Base-by-base conservation (phyloP, 2,329 filamentous ascomycete species). In the Aspergillus viridinutans region DNA sequence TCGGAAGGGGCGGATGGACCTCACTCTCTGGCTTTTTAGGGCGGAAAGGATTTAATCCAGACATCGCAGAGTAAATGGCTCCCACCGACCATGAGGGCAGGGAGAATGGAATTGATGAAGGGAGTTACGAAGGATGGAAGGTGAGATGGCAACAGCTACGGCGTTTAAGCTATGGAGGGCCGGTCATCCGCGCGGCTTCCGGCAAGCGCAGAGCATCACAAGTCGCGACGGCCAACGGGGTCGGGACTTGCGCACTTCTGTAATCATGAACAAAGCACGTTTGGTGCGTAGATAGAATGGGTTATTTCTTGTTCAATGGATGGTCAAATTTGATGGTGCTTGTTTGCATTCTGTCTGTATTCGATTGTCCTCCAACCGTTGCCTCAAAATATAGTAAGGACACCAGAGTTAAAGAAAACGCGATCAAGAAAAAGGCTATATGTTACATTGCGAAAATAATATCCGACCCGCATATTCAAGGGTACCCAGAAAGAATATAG, bases 31-130 rank as follows among this genome's bases (percentile, higher is more conserved):
- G 58, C 57, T 72, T 74, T 64, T 68, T 78, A 74, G 69, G 74
- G 72, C 78, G 78, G 71, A 80, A 80, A 69, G 78, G 78, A 77
- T 80, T 80, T 71, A 71, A 76, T 67, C 73, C 75, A 74, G 76
- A 75, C 76, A 79, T 79, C 65, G 69, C 69, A 68, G 64, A 64
- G 61, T 58, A 64, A 54, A 57, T 63, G 60, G 50, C 58, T 51
- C 59, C 63, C 58, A 56, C 62, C 64, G 61, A 65, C 61, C 71
- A 73, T 73, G 66, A 68, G 69, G 68, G 55, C 58, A 54, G 51
- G 25, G 14, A 52, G 32, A 28, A 12, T 29, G 26, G 40, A 51
- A 55, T 58, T 50, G 56, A 54, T 50, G 50, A 57, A 61, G 57
- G 57, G 47, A 57, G 28, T 53, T 35, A 56, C 53, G 53, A 53